Evolutionary conservation across 495 filamentous ascomycete genomes (phyloP).

Genomic region (Penicillium mononematosum): DNA sequence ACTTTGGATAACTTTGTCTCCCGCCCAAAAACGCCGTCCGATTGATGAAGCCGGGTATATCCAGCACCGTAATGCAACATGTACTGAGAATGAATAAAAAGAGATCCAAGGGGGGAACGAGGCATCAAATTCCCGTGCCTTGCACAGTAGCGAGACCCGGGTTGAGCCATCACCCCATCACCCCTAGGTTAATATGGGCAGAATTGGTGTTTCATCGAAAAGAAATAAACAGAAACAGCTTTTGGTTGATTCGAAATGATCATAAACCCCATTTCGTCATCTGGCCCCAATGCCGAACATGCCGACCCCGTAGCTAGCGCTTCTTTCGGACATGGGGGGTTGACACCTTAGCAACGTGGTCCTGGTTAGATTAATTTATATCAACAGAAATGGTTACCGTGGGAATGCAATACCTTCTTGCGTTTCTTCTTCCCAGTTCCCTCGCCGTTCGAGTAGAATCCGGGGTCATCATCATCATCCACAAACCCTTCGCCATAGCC

Average conservation of each 20-base stretch:
- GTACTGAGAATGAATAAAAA: slow-evolving; percentile 40
- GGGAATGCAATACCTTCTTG: slow-evolving; percentile 47
- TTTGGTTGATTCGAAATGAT: slow-evolving; percentile 23
- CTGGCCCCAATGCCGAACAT: slow-evolving; percentile 52
- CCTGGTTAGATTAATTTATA: slow-evolving; percentile 28
- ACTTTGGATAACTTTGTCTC: slow-evolving; percentile 29
- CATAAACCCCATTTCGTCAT: slow-evolving; percentile 31
- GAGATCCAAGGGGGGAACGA: slow-evolving; percentile 16
- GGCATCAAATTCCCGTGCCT: slow-evolving; percentile 9
- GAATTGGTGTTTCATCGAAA: slow-evolving; percentile 16
- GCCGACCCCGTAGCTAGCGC: slow-evolving; percentile 48
- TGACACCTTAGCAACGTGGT: slow-evolving; percentile 46
- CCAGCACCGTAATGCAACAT: slow-evolving; percentile 56
- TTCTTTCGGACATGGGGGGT: slow-evolving; percentile 45
- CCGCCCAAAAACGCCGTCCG: slow-evolving; percentile 47
- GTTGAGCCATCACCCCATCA: slow-evolving; percentile 10
- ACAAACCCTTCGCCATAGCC: slow-evolving; percentile 67
- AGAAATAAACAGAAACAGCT: slow-evolving; percentile 21
- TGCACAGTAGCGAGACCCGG: neutral
- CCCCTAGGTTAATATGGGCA: slow-evolving; percentile 9
- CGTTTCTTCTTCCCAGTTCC: slow-evolving; percentile 48
- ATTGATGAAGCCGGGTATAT: slow-evolving; percentile 54
- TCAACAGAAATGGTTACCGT: slow-evolving; percentile 6
- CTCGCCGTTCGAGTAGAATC: slow-evolving; percentile 47
- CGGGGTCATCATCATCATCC: slow-evolving; percentile 58